Percentiles rank a stretch among this genome's conserved stretches.
Conservation (phyloP, 495 filamentous ascomycete genomes). For the Platismatia glauca region DNA sequence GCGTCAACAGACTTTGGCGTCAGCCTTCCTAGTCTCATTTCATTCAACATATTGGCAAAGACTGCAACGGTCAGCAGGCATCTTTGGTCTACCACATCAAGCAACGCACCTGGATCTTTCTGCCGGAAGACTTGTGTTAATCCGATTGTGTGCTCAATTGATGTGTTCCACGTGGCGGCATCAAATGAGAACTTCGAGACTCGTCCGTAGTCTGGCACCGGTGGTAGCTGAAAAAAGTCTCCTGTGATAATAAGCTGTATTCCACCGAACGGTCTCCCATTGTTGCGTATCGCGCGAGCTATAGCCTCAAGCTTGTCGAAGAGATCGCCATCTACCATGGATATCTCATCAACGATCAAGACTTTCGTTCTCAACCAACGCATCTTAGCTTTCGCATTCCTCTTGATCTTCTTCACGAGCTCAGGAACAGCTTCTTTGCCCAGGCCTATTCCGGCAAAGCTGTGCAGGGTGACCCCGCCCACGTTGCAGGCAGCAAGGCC, state of each 20-base stretch:
- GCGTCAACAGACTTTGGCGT: constrained; percentile 56
- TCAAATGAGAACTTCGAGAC: constrained; percentile 85
- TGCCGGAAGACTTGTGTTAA: constrained; percentile 95
- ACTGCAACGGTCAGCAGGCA: constrained; percentile 28
- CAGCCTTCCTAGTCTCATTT: constrained; percentile 86
- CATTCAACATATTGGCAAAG: constrained; percentile 92
- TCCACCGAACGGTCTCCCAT: constrained; percentile 86
- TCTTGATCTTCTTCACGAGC: constrained; percentile 84
- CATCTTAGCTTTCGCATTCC: constrained; percentile 74
- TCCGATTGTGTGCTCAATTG: constrained; percentile 91
- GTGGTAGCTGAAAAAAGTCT: constrained; percentile 95
- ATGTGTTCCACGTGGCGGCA: constrained; percentile 80
- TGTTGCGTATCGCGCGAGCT: constrained; percentile 71
- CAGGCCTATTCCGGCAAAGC: constrained; percentile 89
- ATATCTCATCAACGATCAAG: constrained; percentile 89
- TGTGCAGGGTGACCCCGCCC: constrained; percentile 89
- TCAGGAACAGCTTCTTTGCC: constrained; percentile 80
- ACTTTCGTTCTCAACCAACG: constrained; percentile 84
- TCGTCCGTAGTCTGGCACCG: constrained; percentile 71
- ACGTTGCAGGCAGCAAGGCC: constrained; percentile 96
- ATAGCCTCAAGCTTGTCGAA: constrained; percentile 94
- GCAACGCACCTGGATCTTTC: constrained; percentile 63
- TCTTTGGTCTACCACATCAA: constrained; percentile 27
- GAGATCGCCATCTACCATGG: constrained; percentile 95
- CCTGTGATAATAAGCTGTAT: constrained; percentile 95